Percentiles rank a stretch among this genome's conserved stretches.
Evolutionary conservation across 2,329 filamentous ascomycete genomes (phyloP).

Genomic region (Alternaria brassicae): DNA sequence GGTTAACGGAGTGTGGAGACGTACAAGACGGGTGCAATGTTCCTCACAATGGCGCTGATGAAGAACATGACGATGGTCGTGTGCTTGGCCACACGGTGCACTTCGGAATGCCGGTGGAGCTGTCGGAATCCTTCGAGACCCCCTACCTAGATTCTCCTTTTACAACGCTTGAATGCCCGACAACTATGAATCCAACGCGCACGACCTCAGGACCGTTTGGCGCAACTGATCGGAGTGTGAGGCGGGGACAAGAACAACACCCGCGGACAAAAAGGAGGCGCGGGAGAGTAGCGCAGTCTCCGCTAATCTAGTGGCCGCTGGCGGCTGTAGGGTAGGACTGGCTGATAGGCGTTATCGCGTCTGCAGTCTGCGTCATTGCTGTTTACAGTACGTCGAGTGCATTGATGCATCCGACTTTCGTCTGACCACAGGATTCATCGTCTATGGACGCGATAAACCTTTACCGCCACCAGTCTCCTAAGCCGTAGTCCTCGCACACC

Average conservation of each 20-base stretch:
- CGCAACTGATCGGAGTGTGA: not conserved
- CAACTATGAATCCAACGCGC: not conserved
- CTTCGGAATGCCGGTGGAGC: conserved; percentile 8
- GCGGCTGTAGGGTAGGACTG: conserved; percentile 5
- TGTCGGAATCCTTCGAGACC: conserved; percentile 2
- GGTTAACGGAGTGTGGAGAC: conserved; percentile 5
- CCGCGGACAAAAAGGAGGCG: conserved; percentile 6
- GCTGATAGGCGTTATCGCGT: conserved; percentile 16
- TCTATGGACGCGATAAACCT: conserved; percentile 1
- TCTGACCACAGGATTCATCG: not conserved
- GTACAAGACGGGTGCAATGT: conserved; percentile 51
- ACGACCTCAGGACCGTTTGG: conserved; percentile 1
- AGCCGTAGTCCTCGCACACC: not conserved
- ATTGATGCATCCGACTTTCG: not conserved
- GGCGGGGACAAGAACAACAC: not conserved
- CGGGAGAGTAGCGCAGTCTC: conserved; percentile 1
- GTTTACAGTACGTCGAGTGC: not conserved
- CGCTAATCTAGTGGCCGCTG: conserved; percentile 32
- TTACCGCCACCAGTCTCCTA: conserved; percentile 13
- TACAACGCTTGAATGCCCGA: not conserved
- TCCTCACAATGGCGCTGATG: conserved; percentile 45
- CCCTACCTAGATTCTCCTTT: not conserved
- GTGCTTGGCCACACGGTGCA: not conserved
- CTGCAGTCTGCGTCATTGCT: conserved; percentile 1
- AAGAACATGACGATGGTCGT: conserved; percentile 41